A percentile compares a stretch with the other conserved stretches of the same genome.
Evolutionary conservation across 2,329 filamentous ascomycete species (phyloP).

Genomic region (Trichoderma harzianum): DNA sequence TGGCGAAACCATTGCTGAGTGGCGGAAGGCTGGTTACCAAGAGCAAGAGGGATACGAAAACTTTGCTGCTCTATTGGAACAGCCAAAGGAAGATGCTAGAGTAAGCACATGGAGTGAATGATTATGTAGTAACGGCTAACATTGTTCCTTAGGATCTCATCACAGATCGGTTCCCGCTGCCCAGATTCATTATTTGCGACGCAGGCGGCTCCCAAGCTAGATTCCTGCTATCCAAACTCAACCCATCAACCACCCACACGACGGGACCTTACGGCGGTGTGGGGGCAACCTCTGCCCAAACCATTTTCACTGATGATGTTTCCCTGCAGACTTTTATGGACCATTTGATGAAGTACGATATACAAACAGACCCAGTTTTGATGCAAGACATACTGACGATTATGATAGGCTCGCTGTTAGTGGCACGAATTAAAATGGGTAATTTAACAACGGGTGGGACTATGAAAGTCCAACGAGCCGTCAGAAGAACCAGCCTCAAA

Average conservation of each 20-base stretch:
- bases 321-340: slow-evolving; percentile 99
- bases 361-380: too few species aligned
- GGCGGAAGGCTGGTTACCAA: slow-evolving; percentile 97
- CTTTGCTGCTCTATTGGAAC: slow-evolving; percentile 80
- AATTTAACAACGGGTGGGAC: not conserved
- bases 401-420: slow-evolving; percentile 55
- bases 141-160: slow-evolving; percentile 72
- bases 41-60: slow-evolving; percentile 98
- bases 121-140: slow-evolving; percentile 11
- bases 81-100: slow-evolving; percentile 94
- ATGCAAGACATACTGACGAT: slow-evolving; percentile 19
- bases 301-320: slow-evolving; percentile 98
- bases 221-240: slow-evolving; percentile 94
- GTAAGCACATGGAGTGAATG: slow-evolving; percentile 49
- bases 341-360: slow-evolving; percentile 90
- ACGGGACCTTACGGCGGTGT: slow-evolving; percentile 88
- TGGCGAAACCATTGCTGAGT: slow-evolving; percentile 95
- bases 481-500: not conserved
- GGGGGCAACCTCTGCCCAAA: slow-evolving; percentile 81
- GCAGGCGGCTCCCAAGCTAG: slow-evolving; percentile 97
- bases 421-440: slow-evolving; percentile 51
- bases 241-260: slow-evolving; percentile 95
- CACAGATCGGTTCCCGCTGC: slow-evolving; percentile 94
- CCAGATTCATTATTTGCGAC: slow-evolving; percentile 97
- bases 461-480: not conserved